Base-by-base conservation (phyloP, 768 basidiomycete genomes). In the Phylloporus sp. region DNA sequence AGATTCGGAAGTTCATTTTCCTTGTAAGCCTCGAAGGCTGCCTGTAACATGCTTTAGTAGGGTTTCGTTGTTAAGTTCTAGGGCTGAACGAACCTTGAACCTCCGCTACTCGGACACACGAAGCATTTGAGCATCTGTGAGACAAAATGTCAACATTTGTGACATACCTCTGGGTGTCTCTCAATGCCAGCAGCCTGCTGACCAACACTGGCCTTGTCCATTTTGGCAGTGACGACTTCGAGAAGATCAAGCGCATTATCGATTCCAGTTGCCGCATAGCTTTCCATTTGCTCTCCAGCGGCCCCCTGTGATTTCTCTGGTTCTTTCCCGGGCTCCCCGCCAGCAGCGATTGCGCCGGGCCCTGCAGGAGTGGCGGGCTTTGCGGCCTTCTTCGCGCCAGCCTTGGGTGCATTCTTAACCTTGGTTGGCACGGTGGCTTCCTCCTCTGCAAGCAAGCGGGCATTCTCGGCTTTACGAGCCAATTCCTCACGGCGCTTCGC, bases 171-270 rank as follows among this genome's bases (percentile, higher is more conserved):
- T 46, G 94, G 94, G 77, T 97, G 94, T 49, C 78, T 80, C 73
- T 97, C 93, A 31, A 97, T 80, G 34, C 80, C 79, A 46, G 91
- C 91, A 13, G 94, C 93, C 68, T 89, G 87, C 52, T 84, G 81
- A 0, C 94, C 93, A 29, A 95, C 75, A 59, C 88, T 91, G 2
- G 91, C 90, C 72, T 95, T 95, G 69, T 95, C 94, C 80, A 82
- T 85, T 78, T 92, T 94, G 4, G 90, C 89, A 42, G 84, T 95
- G 24, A 95, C 91, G 5, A 93, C 80, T 52, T 91, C 88, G 55
- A 97, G 68, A 49, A 95, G 76, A 70, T 97, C 94, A 45, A 97
- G 67, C 9, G 90, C 92, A 66, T 91, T 86, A 63, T 97, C 94
- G 47, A 97, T 80, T 12, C 94, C 94, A 22, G 89, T 91, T 13